Evolutionary conservation across 2,329 filamentous ascomycete genomes (phyloP), one percentile per base, ranked within the genome.

Genomic region (Nemania sp.): DNA sequence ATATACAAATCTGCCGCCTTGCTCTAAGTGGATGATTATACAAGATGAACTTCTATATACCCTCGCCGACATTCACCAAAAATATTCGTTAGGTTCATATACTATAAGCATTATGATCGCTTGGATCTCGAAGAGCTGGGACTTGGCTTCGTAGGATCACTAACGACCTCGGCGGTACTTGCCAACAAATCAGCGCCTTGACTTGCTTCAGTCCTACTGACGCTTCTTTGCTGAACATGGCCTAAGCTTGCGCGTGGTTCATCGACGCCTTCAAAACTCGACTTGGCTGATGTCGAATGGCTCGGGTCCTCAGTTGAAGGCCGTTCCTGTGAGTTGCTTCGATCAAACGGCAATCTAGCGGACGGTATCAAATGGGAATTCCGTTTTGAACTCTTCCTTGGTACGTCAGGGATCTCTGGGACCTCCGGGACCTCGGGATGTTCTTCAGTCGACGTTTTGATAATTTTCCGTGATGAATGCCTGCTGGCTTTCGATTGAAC

Each of bases 321-420:
- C 3, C 79, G 76, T 58, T 77, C 78, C 55, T 78, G 76, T 1
- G 82, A 84, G 31, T 73, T 74, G 20, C 74, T 78, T 5, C 82
- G 77, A 57, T 84, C 80, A 62, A 86, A 86, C 0, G 83, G 83
- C 19, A 85, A 70, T 19, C 73, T 72, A 3, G 74, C 67, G 19
- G 71, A 63, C 2, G 68, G 61, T 3, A 33, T 57, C 34, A 58
- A 52, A 20, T 59, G 22, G 3, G 53, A 83, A 54, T 79, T 72
- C 54, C 86, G 80, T 66, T 84, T 85, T 0, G 89, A 91, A 67
- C 86, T 91, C 72, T 87, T 90, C 24, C 88, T 80, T 2, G 89
- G 88, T 26, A 91, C 80, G 6, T 80, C 75, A 0, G 84, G 84
- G 3, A 78, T 63, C n/a, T 45, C 70, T 63, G 53, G 65, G 57